Evolutionary conservation across 306 rosid genomes (phyloP), one percentile per base, ranked within the genome.

Genomic region (Sophora flavescens): DNA sequence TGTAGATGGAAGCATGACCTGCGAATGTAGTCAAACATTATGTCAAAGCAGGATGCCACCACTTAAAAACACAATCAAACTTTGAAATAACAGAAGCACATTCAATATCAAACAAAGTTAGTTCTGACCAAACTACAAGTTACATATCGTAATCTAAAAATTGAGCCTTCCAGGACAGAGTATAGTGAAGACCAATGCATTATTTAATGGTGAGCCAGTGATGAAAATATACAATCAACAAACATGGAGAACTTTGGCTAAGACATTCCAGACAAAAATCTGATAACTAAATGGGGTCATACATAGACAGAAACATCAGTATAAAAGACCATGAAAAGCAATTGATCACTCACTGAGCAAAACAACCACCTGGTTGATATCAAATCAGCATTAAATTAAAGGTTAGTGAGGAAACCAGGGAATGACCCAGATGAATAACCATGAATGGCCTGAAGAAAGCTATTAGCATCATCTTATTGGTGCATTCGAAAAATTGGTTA

Each of bases 1-100:
- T 59, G 83, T 67, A 72, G 86, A 85, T 70, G 84, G 74, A 86
- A 83, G 82, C 83, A 79, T 73, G 74, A 85, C 93, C 89, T 89
- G 93, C 84, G 47, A 85, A 74, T 79, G 82, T 74, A 81, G 83
- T 82, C 81, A 84, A 85, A 86, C 84, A 89, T 60, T 52, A 81
- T 70, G 84, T 76, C 84, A 83, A 87, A 76, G 82, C 69, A 79
- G 59, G 70, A 74, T 17, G 39, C 74, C 47, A 51, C 56, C 70
- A 68, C 79, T 72, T 30, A n/a, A 81, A 76, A 66, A 39, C 65
- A 77, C 41, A 47, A 50, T 51, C 63, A 66, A 48, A 32, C 64
- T 66, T 72, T 28, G 9, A 58, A 75, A 76, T 70, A 67, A 51
- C 57, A 81, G 15, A 51, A 56, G 51, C 38, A 51, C 39, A 54